A percentile compares a stretch with the other conserved stretches of the same genome.
Conservation (phyloP, 73 alveolate genomes). For the Uronychia binucleata region DNA sequence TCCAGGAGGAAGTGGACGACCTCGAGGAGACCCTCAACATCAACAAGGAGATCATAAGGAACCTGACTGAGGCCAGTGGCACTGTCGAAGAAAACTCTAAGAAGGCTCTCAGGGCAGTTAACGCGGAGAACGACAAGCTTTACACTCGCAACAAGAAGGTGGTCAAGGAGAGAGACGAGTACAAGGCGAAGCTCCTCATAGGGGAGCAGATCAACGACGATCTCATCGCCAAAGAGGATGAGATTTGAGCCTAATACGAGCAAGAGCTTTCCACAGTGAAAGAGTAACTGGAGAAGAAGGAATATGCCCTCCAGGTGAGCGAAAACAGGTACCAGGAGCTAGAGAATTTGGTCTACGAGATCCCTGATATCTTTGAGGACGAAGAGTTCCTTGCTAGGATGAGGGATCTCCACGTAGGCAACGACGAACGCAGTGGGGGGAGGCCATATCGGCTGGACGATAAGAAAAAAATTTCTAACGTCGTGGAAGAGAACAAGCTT, state of each 20-base stretch:
- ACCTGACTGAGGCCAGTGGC: constrained; percentile 19
- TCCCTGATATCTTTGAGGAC: constrained; percentile 30
- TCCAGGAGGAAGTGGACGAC: constrained; percentile 43
- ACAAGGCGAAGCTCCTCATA: constrained; percentile 46
- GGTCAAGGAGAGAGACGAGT: constrained; percentile 37
- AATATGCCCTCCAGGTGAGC: constrained; percentile 49
- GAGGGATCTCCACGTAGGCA: background rate
- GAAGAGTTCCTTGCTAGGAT: constrained; percentile 30
- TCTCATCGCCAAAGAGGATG: constrained; percentile 51
- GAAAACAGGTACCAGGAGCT: constrained; percentile 27
- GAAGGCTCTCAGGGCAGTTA: constrained; percentile 1
- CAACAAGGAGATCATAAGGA: constrained; percentile 40
- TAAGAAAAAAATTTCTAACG: constrained; percentile 48
- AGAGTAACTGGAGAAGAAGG: constrained; percentile 63
- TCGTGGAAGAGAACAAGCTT: constrained; percentile 56
- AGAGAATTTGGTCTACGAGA: constrained; percentile 31
- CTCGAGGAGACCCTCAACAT: constrained; percentile 48
- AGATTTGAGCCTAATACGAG: constrained; percentile 21
- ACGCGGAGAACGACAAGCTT: constrained; percentile 15
- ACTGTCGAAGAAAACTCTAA: constrained; percentile 13
- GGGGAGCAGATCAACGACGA: constrained; percentile 42
- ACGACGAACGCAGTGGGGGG: constrained; percentile 8
- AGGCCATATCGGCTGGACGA: constrained; percentile 25
- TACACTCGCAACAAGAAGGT: background rate
- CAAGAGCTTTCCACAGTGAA: constrained; percentile 12